phyloP scores from a whole-genome alignment of 768 basidiomycete genomes.

The Trametes villosa region DNA sequence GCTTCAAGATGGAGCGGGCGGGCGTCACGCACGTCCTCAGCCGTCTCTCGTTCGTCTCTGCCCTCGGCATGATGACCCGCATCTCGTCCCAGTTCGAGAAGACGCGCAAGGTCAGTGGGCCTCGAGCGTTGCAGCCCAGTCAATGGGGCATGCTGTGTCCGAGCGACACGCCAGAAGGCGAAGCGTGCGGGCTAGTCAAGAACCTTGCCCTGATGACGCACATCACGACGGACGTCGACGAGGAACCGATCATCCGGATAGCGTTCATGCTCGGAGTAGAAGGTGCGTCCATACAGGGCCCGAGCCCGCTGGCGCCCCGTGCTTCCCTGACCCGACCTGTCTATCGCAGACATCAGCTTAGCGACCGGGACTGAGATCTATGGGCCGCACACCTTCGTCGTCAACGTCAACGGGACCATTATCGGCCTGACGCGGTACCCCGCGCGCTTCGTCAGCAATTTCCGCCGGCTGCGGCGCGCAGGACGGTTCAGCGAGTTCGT shows the following conservation, averaged over 20 bases:
- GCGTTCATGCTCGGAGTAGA: slow-evolving; percentile 97
- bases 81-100: slow-evolving; percentile 99
- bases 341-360: slow-evolving; percentile 76
- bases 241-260: slow-evolving; percentile 87
- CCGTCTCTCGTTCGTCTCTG: slow-evolving; percentile 94
- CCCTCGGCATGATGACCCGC: slow-evolving; percentile 99
- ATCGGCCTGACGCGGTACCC: slow-evolving; percentile 92
- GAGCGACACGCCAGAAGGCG: slow-evolving; percentile 98
- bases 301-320: neutral
- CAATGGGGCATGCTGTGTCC: slow-evolving; percentile 99
- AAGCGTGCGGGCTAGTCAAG: slow-evolving; percentile 98
- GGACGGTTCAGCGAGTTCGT: slow-evolving; percentile 96
- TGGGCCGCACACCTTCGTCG: slow-evolving; percentile 88
- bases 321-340: slow-evolving; percentile 17
- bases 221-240: slow-evolving; percentile 98
- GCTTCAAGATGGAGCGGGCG: slow-evolving; percentile 99
- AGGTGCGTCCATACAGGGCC: slow-evolving; percentile 54
- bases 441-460: slow-evolving; percentile 82
- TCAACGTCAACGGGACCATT: slow-evolving; percentile 96
- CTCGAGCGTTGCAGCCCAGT: slow-evolving; percentile 94
- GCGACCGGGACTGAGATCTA: slow-evolving; percentile 97
- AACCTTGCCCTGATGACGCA: slow-evolving; percentile 99
- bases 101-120: slow-evolving; percentile 97
- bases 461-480: slow-evolving; percentile 90
- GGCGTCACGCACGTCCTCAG: slow-evolving; percentile 98